phyloP scores from a whole-genome alignment of 352 stramenopile genomes.

The Phytophthora aleatoria region DNA sequence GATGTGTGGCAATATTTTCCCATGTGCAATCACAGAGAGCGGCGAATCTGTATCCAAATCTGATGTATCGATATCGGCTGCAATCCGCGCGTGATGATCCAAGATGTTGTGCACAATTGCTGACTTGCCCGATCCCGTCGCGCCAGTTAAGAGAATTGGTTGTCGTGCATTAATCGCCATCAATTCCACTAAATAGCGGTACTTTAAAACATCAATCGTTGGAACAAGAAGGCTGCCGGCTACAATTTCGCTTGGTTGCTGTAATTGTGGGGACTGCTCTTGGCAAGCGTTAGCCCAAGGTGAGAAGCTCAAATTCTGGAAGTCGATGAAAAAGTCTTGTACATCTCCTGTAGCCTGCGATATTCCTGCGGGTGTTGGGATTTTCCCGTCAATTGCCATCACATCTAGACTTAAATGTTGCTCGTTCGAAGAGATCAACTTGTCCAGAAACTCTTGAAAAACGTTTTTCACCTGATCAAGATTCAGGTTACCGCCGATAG shows the following conservation, averaged over 20 bases:
- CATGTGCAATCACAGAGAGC: slow-evolving; percentile 25
- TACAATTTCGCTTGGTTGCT: slow-evolving; percentile 22
- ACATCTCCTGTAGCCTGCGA: slow-evolving; percentile 59
- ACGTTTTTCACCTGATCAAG: slow-evolving; percentile 36
- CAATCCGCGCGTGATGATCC: slow-evolving; percentile 31
- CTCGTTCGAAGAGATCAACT: slow-evolving; percentile 49
- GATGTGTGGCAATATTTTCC: slow-evolving; percentile 47
- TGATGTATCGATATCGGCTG: slow-evolving; percentile 23
- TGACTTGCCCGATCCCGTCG: slow-evolving; percentile 90
- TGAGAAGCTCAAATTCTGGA: slow-evolving; percentile 63
- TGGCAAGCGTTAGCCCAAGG: slow-evolving; percentile 43
- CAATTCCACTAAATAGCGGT: slow-evolving; percentile 60
- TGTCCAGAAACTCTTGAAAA: slow-evolving; percentile 65
- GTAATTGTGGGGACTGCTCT: slow-evolving; percentile 19
- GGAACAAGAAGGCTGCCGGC: slow-evolving; percentile 54
- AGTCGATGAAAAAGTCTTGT: slow-evolving; percentile 76
- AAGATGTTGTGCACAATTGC: slow-evolving; percentile 82
- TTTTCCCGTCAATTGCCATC: slow-evolving; percentile 56
- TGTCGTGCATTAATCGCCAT: slow-evolving; percentile 63
- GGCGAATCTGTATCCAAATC: slow-evolving; percentile 15
- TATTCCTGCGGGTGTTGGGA: slow-evolving; percentile 43
- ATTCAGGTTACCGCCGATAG: slow-evolving; percentile 69
- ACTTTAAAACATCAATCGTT: slow-evolving; percentile 68
- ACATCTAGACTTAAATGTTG: slow-evolving; percentile 55
- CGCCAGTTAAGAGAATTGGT: slow-evolving; percentile 87